phyloP scores from a whole-genome alignment of 73 alveolate species.

The Blepharisma stoltei region DNA sequence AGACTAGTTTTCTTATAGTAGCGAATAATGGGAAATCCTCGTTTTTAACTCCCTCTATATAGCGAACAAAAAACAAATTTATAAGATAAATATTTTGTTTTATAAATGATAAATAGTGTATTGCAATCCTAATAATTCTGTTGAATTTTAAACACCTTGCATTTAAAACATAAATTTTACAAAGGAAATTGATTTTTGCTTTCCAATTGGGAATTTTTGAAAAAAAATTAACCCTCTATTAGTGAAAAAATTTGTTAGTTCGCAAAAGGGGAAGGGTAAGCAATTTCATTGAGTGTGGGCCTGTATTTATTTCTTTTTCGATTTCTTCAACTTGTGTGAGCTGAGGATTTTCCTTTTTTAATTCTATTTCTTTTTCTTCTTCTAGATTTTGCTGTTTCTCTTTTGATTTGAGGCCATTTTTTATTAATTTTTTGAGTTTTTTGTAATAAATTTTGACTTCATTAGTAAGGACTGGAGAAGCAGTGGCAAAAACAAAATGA shows the following conservation, averaged over 20 bases:
- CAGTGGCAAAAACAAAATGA: slow-evolving; percentile 71
- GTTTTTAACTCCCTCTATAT: too few relatives aligned
- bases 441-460: slow-evolving; percentile 76
- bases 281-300: slow-evolving; percentile 32
- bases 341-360: slow-evolving; percentile 3
- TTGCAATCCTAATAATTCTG: too few relatives aligned
- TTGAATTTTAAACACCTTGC: too few relatives aligned
- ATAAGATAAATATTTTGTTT: too few relatives aligned
- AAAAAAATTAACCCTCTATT: too few relatives aligned
- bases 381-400: slow-evolving; percentile 20
- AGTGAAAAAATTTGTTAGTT: too few relatives aligned
- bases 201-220: too few relatives aligned
- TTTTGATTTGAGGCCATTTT: slow-evolving; percentile 43
- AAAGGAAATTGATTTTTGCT: too few relatives aligned
- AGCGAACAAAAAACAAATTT: too few relatives aligned
- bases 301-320: slow-evolving; percentile 38
- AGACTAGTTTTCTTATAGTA: slow-evolving; percentile 53
- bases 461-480: slow-evolving; percentile 82
- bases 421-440: slow-evolving; percentile 45
- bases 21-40: slow-evolving; percentile 69
- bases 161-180: too few relatives aligned
- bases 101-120: too few relatives aligned
- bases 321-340: not conserved
- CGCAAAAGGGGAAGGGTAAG: too few relatives aligned
- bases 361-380: slow-evolving; percentile 7